Conservation (phyloP, 345 rosid genomes). For the Raphanus raphanistrum region DNA sequence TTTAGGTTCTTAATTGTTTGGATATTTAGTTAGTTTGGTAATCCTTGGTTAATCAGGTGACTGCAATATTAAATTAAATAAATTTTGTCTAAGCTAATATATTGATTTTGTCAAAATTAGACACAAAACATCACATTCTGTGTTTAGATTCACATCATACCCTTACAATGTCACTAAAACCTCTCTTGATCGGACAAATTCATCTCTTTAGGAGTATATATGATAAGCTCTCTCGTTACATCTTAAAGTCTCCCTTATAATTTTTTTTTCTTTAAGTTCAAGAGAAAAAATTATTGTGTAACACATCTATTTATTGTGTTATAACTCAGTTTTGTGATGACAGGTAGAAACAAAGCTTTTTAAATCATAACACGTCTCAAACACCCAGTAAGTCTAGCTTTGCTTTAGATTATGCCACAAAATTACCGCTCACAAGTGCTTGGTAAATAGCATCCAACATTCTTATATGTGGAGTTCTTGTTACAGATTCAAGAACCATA, state of each 20-base stretch:
- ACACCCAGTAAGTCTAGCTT: no score
- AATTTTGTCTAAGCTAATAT: neutral
- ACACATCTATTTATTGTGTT: neutral
- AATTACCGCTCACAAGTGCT: neutral
- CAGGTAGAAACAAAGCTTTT: neutral
- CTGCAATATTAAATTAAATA: neutral
- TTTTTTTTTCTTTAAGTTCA: no score
- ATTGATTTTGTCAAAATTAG: neutral
- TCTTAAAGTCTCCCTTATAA: neutral
- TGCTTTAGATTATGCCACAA: neutral
- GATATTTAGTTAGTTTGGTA: neutral
- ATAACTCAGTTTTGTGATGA: neutral
- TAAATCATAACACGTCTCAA: neutral
- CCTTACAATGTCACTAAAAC: neutral
- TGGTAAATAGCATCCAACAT: neutral
- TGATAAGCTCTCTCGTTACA: neutral
- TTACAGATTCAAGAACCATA: neutral
- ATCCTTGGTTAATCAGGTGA: neutral
- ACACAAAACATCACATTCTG: neutral
- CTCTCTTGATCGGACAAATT: no score
- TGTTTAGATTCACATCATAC: neutral
- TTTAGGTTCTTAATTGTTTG: neutral
- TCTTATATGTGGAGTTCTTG: neutral
- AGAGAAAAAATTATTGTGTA: no score
- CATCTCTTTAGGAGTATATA: no score